Evolutionary conservation across 176 grass and related monocot species (phyloP), one percentile per base, ranked within the genome.

Genomic region (Eleusine coracana): DNA sequence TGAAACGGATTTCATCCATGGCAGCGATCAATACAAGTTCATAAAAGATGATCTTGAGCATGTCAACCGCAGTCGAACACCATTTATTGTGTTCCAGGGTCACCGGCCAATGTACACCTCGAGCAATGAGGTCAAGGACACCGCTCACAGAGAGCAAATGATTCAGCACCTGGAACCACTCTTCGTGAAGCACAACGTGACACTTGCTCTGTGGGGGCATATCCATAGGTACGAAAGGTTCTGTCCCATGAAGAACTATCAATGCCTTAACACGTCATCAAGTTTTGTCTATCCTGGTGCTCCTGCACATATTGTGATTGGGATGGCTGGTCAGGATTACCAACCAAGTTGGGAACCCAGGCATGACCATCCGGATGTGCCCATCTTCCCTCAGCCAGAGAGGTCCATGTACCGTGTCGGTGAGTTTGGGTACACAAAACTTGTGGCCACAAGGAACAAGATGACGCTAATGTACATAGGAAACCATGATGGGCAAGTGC

Each of bases 161-260:
- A 39, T 87, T 27, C 90, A 93, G 80, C 62, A 84, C 64, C 70
- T 95, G 80, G 96, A 98, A 80, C 89, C 90, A 39, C 85, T 98
- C 42, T 50, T 98, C 50, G 82, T 96, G 40, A 74, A 84, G 50
- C 76, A 98, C 76, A 98, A 98, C 15, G 96, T 98, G 50, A 98
- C 96, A 20, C 85, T 98, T 77, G 96, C 96, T 58, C 73, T 98
- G 11, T 98, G 93, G 96, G 93, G 96, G 4, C 96, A 99, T 90
- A 89, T 96, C 36, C 96, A 99, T 79, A 96, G 93, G 82, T 98
- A 98, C 5, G 93, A 98, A 80, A 93, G 96, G 79, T 99, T 96
- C 68, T 99, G 93, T 71, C 91, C 93, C 31, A 61, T 99, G 13
- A 93, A 91, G 80, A 99, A 99, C 42, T 92, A 79, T 36, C 90